phyloP scores from a whole-genome alignment of 805 yeast genomes.

The Ogataea wickerhamii region DNA sequence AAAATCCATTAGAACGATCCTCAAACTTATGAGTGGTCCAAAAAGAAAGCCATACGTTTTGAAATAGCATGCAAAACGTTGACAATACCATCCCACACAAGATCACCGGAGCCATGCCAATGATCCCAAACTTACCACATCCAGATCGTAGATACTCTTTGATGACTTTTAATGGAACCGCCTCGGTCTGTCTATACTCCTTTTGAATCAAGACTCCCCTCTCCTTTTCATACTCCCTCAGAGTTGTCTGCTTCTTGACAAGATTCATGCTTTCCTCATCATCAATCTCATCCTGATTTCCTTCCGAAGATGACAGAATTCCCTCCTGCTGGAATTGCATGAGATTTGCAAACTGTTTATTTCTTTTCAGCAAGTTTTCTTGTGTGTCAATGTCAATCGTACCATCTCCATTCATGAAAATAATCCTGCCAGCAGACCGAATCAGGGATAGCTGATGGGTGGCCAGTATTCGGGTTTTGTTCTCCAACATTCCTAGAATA shows the following conservation, averaged over 20 bases:
- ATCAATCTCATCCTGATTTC: slow-evolving; percentile 26
- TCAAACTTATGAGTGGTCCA: slow-evolving; percentile 64
- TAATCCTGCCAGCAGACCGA: slow-evolving; percentile 62
- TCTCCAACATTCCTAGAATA: slow-evolving; percentile 51
- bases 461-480: slow-evolving; percentile 69
- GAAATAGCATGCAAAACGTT: slow-evolving; percentile 53
- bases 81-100: slow-evolving; percentile 28
- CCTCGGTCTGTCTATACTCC: slow-evolving; percentile 59
- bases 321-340: slow-evolving; percentile 38
- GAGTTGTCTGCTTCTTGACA: slow-evolving; percentile 14
- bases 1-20: slow-evolving; percentile 46
- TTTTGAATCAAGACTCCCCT: slow-evolving; percentile 40
- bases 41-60: slow-evolving; percentile 78
- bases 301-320: slow-evolving; percentile 20
- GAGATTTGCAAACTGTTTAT: slow-evolving; percentile 34
- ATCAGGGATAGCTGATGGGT: slow-evolving; percentile 80
- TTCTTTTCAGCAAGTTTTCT: slow-evolving; percentile 45
- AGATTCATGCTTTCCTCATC: slow-evolving; percentile 17
- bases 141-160: slow-evolving; percentile 50
- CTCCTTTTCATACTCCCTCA: slow-evolving; percentile 16
- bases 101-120: slow-evolving; percentile 30
- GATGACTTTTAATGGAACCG: slow-evolving; percentile 48
- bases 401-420: slow-evolving; percentile 67
- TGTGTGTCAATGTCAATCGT: slow-evolving; percentile 57
- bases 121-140: slow-evolving; percentile 42